Percentiles rank a stretch among this genome's conserved stretches.
Evolutionary conservation across 78 protist species (phyloP).

Genomic region (Chrysochromulina tobinii): DNA sequence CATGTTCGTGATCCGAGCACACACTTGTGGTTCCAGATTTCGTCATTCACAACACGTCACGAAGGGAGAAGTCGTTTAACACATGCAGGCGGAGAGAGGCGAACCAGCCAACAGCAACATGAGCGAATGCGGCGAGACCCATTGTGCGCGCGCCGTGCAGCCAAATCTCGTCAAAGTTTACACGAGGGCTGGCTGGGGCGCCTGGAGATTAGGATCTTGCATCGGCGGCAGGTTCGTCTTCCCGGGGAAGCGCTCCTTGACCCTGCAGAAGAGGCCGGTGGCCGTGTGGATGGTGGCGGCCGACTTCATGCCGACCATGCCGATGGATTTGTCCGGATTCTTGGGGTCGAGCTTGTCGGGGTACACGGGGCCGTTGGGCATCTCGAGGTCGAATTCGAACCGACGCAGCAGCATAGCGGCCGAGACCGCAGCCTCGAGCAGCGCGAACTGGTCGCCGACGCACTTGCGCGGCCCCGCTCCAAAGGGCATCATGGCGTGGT

Average conservation of each 20-base stretch:
- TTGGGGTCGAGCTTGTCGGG: neutral
- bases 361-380: neutral
- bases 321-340: neutral
- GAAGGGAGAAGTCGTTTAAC: no score
- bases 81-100: no score
- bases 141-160: no score
- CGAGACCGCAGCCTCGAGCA: neutral
- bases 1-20: no score
- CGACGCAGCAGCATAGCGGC: neutral
- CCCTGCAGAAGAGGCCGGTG: neutral
- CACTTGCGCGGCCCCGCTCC: constrained; percentile 27
- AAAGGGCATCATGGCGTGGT: constrained; percentile 44
- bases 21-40: no score
- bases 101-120: no score
- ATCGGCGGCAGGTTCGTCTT: no score
- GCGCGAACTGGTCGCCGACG: constrained; percentile 23
- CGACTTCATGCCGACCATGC: neutral
- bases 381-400: neutral
- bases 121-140: no score
- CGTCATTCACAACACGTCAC: no score
- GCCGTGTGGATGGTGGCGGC: constrained; percentile 7
- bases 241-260: neutral
- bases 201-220: no score
- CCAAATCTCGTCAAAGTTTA: no score
- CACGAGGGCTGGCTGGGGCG: no score